phyloP scores from a whole-genome alignment of 1,284 basidiomycete species.

The Salmacisia buchloeana region DNA sequence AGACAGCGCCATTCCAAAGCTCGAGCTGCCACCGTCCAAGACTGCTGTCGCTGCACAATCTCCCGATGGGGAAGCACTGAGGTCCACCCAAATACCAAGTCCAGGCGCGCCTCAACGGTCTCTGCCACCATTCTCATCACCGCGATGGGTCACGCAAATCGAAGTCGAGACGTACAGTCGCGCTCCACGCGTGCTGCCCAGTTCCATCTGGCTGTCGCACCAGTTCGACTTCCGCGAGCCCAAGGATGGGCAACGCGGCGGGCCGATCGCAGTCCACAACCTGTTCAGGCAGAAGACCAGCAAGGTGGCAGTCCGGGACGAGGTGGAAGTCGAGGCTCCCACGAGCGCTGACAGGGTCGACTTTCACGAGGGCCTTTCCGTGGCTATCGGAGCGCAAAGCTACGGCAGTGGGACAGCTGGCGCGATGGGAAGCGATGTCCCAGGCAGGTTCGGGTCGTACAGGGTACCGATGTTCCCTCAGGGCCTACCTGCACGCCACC shows the following conservation, averaged over 20 bases:
- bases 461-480: conserved; percentile 29
- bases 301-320: conserved; percentile 21
- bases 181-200: conserved; percentile 20
- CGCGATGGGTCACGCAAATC: conserved; percentile 18
- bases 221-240: conserved; percentile 23
- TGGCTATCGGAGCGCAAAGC: conserved; percentile 20
- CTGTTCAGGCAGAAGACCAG: conserved; percentile 4
- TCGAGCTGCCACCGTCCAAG: background rate
- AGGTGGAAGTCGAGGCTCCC: conserved; percentile 18
- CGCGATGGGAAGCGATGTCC: no score
- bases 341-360: conserved; percentile 11
- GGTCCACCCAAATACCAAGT: background rate
- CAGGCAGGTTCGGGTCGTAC: conserved; percentile 12
- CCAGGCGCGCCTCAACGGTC: background rate
- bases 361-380: conserved; percentile 21
- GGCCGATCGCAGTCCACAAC: conserved; percentile 14
- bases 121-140: background rate
- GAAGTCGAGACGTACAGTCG: conserved; percentile 32
- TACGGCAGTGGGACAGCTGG: no score
- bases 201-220: conserved; percentile 24
- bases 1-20: background rate
- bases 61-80: background rate
- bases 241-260: background rate
- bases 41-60: no score
- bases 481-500: conserved; percentile 21